Base-by-base conservation (phyloP, 495 filamentous ascomycete genomes). In the Amphirosellinia nigrospora region DNA sequence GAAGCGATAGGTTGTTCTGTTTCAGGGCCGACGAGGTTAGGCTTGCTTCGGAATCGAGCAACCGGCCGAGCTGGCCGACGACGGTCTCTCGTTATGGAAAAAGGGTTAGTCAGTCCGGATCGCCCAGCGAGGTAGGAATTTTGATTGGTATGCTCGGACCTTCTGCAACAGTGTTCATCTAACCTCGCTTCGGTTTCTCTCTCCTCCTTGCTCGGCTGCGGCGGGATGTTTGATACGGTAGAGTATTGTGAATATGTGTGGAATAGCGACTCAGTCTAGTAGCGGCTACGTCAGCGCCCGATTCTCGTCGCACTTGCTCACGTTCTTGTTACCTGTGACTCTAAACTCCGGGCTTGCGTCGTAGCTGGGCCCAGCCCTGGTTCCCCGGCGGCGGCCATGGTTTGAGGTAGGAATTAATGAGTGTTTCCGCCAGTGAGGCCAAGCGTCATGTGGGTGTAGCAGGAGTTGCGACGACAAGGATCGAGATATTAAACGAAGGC, bases 201-300 rank as follows among this genome's bases (percentile, higher is more conserved):
- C 80, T 99, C 95, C 75, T 98, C 94, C 72, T 94, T 91, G 70
- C 91, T 91, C 8, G 96, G 92, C 75, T 94, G 93, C 21, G 87
- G 82, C 39, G 94, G 91, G 59, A 96, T 91, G 76, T 91, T 92
- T 10, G 92, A 81, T 71, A 90, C 87, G 0, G 91, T 90, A n/a
- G 94, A 91, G 85, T 92, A 97, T 82, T 98, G 93, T 10, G 96
- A 94, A 80, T 97, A 99, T 55, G 91, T 97, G 79, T 97, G 93
- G 79, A 99, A 97, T 62, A 96, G 89, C 68, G 86, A 88, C 79
- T 98, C 94, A 46, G 96, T 98, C 96, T 99, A 72, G 55, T 36
- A 58, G 46, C 28, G 32, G 46, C 10, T 15, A 30, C 2, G 45
- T 69, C 75, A 71, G 68, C 41, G 50, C 8, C 23, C 34, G 39